Conservation (phyloP, 2,329 filamentous ascomycete species). For the Calonectria hawksworthii region DNA sequence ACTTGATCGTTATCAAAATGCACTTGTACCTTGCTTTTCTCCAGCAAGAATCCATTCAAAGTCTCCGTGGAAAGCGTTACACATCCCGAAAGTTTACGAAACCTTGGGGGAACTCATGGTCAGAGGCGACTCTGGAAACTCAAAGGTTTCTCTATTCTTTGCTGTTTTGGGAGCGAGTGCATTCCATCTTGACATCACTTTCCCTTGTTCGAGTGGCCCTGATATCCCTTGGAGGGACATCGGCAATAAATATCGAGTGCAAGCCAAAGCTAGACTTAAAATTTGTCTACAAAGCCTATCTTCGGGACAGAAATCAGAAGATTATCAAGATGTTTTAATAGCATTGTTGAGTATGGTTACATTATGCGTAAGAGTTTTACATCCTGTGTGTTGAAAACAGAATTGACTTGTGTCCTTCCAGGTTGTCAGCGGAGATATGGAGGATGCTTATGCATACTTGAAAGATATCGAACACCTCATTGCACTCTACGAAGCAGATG, state of each 20-base stretch:
- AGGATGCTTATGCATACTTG: constrained; percentile 23
- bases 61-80: constrained; percentile 11
- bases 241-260: background rate
- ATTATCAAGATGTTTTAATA: constrained; percentile 23
- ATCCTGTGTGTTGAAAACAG: background rate
- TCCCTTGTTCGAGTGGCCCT: background rate
- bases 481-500: constrained; percentile 11
- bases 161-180: constrained; percentile 18
- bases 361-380: constrained; percentile 5
- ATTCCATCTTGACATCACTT: constrained; percentile 16
- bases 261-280: constrained; percentile 17
- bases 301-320: constrained; percentile 1
- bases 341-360: constrained; percentile 25
- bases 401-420: background rate
- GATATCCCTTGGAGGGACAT: constrained; percentile 7
- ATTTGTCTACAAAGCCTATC: constrained; percentile 5
- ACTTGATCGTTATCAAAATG: constrained; percentile 20
- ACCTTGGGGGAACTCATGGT: constrained; percentile 20
- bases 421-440: constrained; percentile 26
- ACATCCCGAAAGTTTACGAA: constrained; percentile 22
- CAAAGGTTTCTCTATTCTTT: constrained; percentile 17
- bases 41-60: constrained; percentile 17
- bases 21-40: constrained; percentile 13
- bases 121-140: constrained; percentile 14
- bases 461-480: constrained; percentile 19